These are phyloP conservation scores for Psophocarpus tetragonolobus DNA, from an alignment of 306 rosid genomes.

Conservation along the genomic window DNA sequence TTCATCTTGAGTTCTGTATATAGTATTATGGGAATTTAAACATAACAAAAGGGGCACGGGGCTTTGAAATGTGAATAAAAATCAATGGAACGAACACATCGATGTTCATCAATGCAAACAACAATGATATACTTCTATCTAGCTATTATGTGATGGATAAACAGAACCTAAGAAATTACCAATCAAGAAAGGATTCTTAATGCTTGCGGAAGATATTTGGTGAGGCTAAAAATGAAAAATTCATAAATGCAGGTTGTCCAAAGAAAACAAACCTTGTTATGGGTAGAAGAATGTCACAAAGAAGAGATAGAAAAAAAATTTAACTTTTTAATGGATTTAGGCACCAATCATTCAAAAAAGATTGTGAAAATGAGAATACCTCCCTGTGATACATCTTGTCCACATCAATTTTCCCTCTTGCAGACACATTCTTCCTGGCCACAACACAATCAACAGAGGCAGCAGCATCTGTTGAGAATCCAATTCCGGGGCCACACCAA, in stretches of 20 bases:
- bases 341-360: not conserved
- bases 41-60: not conserved
- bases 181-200: not conserved
- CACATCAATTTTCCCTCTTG: conserved; percentile 72
- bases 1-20: not conserved
- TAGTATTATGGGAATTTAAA: not conserved
- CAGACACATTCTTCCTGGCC: conserved; percentile 58
- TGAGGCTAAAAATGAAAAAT: not conserved
- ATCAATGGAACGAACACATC: not conserved
- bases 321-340: not conserved
- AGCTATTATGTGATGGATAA: not conserved
- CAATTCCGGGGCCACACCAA: conserved; percentile 98
- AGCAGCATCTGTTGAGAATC: conserved; percentile 74
- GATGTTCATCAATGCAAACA: not conserved
- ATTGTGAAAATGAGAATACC: conserved; percentile 39
- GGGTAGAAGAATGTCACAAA: not conserved
- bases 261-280: not conserved
- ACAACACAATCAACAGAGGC: conserved; percentile 84
- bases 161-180: not conserved
- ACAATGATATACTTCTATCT: not conserved
- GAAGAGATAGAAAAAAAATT: not conserved
- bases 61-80: not conserved
- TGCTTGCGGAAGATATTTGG: conserved; percentile 5
- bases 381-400: conserved; percentile 61
- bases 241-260: conserved; percentile 3